phyloP scores from a whole-genome alignment of 352 stramenopile species.

The Phytophthora chlamydospora region DNA sequence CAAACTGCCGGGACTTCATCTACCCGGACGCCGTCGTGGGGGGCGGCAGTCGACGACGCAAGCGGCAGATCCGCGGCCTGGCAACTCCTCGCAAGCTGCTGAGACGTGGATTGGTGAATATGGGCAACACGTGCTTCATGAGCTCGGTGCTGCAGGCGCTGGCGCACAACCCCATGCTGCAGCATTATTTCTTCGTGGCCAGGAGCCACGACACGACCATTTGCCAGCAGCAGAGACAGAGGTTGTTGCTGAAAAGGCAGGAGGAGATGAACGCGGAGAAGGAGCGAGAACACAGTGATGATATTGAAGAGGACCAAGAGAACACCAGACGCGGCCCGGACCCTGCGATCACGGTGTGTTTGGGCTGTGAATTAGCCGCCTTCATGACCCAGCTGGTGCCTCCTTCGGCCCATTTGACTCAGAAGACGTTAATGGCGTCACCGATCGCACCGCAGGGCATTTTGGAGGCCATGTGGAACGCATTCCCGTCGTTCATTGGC shows the following conservation, averaged over 20 bases:
- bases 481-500: conserved; percentile 58
- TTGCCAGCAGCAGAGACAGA: conserved; percentile 58
- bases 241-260: conserved; percentile 35
- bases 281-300: conserved; percentile 6
- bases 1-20: conserved; percentile 63
- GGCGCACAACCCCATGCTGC: conserved; percentile 71
- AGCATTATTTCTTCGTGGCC: conserved; percentile 74
- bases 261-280: conserved; percentile 22
- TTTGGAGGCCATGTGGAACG: conserved; percentile 64
- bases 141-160: conserved; percentile 79
- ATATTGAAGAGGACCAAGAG: conserved; percentile 7
- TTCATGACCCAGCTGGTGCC: conserved; percentile 50
- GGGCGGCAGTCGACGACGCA: conserved; percentile 31
- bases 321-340: conserved; percentile 8
- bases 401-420: conserved; percentile 10
- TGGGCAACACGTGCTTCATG: conserved; percentile 90
- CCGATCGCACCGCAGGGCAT: conserved; percentile 68
- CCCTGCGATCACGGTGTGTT: conserved; percentile 44
- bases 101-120: conserved; percentile 75
- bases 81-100: conserved; percentile 30
- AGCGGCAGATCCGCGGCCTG: conserved; percentile 23
- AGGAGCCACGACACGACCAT: conserved; percentile 67
- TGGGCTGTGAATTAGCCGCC: conserved; percentile 63
- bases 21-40: conserved; percentile 41
- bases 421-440: conserved; percentile 22